Base-by-base conservation (phyloP, 2,329 filamentous ascomycete genomes). In the Diaporthe velutina region DNA sequence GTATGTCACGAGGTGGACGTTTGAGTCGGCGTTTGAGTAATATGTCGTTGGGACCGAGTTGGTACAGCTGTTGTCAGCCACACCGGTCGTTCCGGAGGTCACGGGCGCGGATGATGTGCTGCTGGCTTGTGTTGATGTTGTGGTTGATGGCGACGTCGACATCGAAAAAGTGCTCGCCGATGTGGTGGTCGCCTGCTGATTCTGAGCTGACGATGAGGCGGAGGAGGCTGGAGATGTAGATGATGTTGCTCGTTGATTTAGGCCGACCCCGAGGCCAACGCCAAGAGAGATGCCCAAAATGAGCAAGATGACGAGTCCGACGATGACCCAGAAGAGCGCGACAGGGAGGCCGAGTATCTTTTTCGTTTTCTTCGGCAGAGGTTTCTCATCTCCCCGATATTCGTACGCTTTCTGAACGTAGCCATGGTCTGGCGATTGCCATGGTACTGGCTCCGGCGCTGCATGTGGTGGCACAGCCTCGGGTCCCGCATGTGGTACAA, bases 91-190 rank as follows among this genome's bases (percentile, higher is more conserved):
- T 9, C 61, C 61, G 22, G 61, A 67, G 30, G 61, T 67, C 61
- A 67, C 61, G 3, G 61, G 61, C 22, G 61, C 42, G 22, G 61
- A 35, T 38, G 61, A 67, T 67, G 61, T 67, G 61, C 61, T 67
- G 45, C 61, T 67, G 13, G 30, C 5, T 67, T 25, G 28, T 25
- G 30, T 50, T 35, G 61, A 67, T 25, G 61, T 25, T 13, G 61
- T 67, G 40, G 42, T 17, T 35, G 42, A 25, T 48, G 61, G 45
- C 13, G 61, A 8, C 22, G 61, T 50, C 6, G 60, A 64, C 13
- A 38, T 64, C 4, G 58, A 64, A 2, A 28, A 38, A 7, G 45
- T 25, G 22, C 6, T 25, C 13, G 60, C 60, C 25, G 25, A 30
- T 48, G 40, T 67, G 28, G 30, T 25, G 6, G 22, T 67, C 12